phyloP scores from a whole-genome alignment of 2,329 filamentous ascomycete genomes.

The Pseudocercospora ulei region DNA sequence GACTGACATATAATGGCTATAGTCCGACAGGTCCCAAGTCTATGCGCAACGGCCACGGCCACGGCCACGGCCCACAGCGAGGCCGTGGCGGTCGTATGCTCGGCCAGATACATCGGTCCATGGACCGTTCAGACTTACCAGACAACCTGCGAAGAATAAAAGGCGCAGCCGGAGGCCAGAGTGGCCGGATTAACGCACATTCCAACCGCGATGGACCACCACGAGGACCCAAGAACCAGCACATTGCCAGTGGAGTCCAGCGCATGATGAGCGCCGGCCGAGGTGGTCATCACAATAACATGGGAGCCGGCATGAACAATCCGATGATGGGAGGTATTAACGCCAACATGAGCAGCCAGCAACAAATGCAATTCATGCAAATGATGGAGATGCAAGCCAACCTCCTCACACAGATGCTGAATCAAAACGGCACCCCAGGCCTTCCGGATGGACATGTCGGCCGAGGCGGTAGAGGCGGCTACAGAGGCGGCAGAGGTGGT shows the following conservation, averaged over 20 bases:
- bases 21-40: conserved; percentile 92
- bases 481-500: conserved; percentile 15
- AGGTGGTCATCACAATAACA: conserved; percentile 19
- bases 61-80: conserved; percentile 44
- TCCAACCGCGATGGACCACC: conserved; percentile 52
- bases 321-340: conserved; percentile 40
- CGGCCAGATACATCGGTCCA: conserved; percentile 60
- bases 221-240: conserved; percentile 52
- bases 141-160: conserved; percentile 63
- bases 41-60: conserved; percentile 72
- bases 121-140: conserved; percentile 70
- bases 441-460: conserved; percentile 42
- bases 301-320: conserved; percentile 24
- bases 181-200: conserved; percentile 73
- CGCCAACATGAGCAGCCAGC: conserved; percentile 49
- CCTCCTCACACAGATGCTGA: conserved; percentile 64
- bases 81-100: conserved; percentile 71
- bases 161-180: conserved; percentile 51
- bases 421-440: conserved; percentile 22
- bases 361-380: conserved; percentile 64
- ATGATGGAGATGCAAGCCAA: conserved; percentile 58
- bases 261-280: conserved; percentile 31
- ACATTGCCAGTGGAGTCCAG: conserved; percentile 42
- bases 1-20: conserved; percentile 17
- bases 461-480: conserved; percentile 16